Evolutionary conservation across 2,329 filamentous ascomycete species (phyloP).

Genomic region (Fusarium liriodendri): DNA sequence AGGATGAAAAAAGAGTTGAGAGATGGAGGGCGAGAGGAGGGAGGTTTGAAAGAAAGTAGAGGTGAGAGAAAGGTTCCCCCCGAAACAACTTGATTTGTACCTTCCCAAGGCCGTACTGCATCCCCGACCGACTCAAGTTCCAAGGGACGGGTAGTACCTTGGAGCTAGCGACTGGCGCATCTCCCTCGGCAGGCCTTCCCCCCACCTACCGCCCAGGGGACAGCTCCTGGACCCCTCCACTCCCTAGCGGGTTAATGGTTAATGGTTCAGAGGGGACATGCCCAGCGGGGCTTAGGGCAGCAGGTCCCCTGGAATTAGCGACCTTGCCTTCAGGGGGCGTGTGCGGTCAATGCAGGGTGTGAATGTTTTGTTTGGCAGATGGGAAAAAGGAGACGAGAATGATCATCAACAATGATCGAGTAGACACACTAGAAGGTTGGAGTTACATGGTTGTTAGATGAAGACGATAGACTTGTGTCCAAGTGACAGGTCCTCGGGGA

Average conservation of each 20-base stretch:
- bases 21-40: background rate
- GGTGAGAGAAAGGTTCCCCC: background rate
- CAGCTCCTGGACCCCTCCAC: background rate
- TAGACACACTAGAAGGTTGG: background rate
- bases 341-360: background rate
- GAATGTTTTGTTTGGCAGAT: background rate
- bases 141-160: conserved; percentile 14
- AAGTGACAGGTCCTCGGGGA: background rate
- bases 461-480: background rate
- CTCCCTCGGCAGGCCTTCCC: background rate
- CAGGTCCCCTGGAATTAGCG: conserved; percentile 10
- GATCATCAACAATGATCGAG: background rate
- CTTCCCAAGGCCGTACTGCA: background rate
- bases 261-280: background rate
- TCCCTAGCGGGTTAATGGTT: background rate
- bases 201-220: conserved; percentile 1
- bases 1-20: background rate
- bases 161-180: conserved; percentile 8
- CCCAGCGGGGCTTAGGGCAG: conserved; percentile 9
- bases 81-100: background rate
- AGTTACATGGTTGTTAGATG: background rate
- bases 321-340: background rate
- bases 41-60: background rate
- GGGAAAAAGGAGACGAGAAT: background rate
- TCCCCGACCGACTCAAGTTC: conserved; percentile 3